Evolutionary conservation across 2,329 filamentous ascomycete species (phyloP), one percentile per base, ranked within the genome.

Genomic region (Cryphonectria radicalis): DNA sequence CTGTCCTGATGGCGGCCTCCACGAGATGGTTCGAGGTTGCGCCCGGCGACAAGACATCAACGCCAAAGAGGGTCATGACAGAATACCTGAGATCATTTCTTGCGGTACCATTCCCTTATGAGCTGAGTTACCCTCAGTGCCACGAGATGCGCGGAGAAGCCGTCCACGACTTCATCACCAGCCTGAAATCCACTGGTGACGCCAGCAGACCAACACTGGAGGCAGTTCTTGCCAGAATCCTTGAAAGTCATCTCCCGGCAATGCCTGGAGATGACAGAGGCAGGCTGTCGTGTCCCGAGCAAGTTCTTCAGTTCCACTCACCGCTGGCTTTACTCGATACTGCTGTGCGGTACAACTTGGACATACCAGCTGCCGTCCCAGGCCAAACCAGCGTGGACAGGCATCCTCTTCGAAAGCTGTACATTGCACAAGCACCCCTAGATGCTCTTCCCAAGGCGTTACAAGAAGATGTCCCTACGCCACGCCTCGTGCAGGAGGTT

Each of bases 391-490:
- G 42, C 62, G 6, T 46, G 11, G 43, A 22, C 13, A 25, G 42
- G n/a, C 63, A 46, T 32, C 70, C 40, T 53, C 73, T 63, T 7
- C 70, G 79, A 2, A 81, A 84, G n/a, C 84, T 98, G 3, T 98
- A 98, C 79, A 90, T 98, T 68, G 95, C 95, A 0, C 96, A 98
- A 81, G 92, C 91, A 19, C 85, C 91, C 43, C 85, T 98, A 2
- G 77, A 84, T 4, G 87, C 92, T 69, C 86, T 98, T 0, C 94
- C 95, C 0, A 67, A 75, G 0, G 74, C 80, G 1, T 81, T 97
- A 0, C 87, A 84, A 69, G 78, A 84, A 3, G 93, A 97, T 76
- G 79, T 97, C 0, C 91, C 91, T 0, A 86, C 87, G 0, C 95
- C 94, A 0, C 78, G 84, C 0, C 77, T 95, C 4, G 89, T 97